Evolutionary conservation across 1,284 basidiomycete genomes (phyloP), one percentile per base, ranked within the genome.

Genomic region (Peniophora sp.): DNA sequence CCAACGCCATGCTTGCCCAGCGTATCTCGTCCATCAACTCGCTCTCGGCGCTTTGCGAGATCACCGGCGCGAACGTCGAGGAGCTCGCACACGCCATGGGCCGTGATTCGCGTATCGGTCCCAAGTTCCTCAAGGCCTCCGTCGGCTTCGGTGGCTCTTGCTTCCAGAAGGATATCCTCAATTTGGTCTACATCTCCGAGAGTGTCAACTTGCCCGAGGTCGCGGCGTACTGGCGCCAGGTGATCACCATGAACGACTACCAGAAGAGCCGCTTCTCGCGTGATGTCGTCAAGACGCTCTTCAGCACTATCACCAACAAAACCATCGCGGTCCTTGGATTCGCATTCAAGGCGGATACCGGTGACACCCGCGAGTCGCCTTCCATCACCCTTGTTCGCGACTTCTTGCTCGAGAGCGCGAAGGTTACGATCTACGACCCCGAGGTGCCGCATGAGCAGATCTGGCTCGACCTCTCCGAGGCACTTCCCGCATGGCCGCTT

Each of bases 141-240:
- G 90, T 95, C 56, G 92, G 96, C n/a, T 99, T 98, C 62, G 96
- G 96, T 58, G 96, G 96, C 34, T 94, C 90, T 35, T 99, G 97
- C 74, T 99, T 99, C 89, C 94, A 97, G 73, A 97, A 97, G 71
- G 96, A 99, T 68, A 98, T 99, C 66, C 83, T 99, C 62, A 99
- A 99, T 76, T 76, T 99, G 53, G 96, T 98, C 49, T 99, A 99
- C 74, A 81, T 97, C 37, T 89, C 85, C 65, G 94, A 98, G 75
- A 92, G 87, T 57, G 74, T 95, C 54, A 92, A 97, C 69, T 76
- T 99, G 50, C 92, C 93, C 46, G 91, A 97, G 69, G 96, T 99
- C n/a, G 95, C 95, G 44, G 89, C 87, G 39, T 99, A 99, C 78
- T 99, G 96, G 96, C 79, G 80, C 49, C 88, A 93, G 66, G 92